phyloP scores from a whole-genome alignment of 441 rosid genomes.

The California macrophylla region DNA sequence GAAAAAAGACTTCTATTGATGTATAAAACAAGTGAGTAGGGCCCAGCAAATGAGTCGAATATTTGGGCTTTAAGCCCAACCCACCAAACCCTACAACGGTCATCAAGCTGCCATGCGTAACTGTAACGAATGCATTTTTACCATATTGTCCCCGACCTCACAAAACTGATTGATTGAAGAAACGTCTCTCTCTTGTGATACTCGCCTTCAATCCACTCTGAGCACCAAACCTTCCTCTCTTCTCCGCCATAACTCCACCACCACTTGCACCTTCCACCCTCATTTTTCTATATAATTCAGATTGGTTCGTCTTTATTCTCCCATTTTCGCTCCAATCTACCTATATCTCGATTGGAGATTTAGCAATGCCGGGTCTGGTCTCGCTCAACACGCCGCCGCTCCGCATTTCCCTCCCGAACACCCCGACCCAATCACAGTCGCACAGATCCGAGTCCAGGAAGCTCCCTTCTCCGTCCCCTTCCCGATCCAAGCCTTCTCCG shows the following conservation, averaged over 20 bases:
- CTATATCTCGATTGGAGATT: neutral
- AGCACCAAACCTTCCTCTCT: neutral
- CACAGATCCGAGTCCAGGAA: conserved; percentile 19
- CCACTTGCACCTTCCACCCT: neutral
- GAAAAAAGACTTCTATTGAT: no score
- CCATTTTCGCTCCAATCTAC: neutral
- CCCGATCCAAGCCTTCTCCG: conserved; percentile 78
- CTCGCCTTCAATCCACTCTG: neutral
- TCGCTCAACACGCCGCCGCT: conserved; percentile 68
- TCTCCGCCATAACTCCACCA: neutral
- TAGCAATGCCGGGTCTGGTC: conserved; percentile 72
- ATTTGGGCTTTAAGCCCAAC: neutral
- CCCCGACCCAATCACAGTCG: conserved; percentile 31
- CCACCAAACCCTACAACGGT: neutral
- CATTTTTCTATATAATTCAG: neutral
- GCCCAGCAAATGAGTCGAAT: neutral
- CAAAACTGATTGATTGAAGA: neutral
- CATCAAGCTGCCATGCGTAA: neutral
- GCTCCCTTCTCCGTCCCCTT: conserved; percentile 44
- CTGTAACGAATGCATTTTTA: neutral
- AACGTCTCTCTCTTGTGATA: neutral
- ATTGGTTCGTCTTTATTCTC: neutral
- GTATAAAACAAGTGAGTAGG: neutral
- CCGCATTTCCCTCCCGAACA: conserved; percentile 48
- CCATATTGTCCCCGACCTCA: neutral